Base-by-base conservation (phyloP, 2,329 filamentous ascomycete genomes). In the Cladosporium sp. region DNA sequence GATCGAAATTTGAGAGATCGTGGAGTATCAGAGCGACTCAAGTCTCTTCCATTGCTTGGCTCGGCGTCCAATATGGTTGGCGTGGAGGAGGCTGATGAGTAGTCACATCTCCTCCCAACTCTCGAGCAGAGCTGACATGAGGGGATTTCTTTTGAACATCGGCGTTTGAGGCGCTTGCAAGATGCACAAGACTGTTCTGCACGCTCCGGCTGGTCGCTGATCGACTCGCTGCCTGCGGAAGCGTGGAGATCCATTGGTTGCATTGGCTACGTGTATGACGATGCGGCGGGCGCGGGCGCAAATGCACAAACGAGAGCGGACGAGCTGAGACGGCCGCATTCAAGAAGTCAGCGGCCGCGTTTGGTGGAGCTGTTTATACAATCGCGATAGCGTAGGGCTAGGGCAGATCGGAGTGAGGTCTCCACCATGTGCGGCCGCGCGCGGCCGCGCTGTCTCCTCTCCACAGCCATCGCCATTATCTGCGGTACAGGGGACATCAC, bases 101-200 rank as follows among this genome's bases (percentile, higher is more conserved):
- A 63, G 19, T 60, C 60, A 55, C 62, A 64, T 38, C 20, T 20
- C 28, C 62, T 43, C 5, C 62, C 60, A 3, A 63, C 61, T 22
- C 61, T 20, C 8, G 55, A 50, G 39, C 62, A 63, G 8, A 64
- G 55, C 2, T 57, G 60, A 55, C 61, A 64, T 9, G 56, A 34
- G 3, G 62, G 62, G 3, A 61, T 30, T 15, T 59, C 52, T 22
- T 64, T 64, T n/a, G 50, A 58, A 59, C 62, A 64, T 60, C 62
- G 62, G 15, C 62, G 59, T 42, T 64, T 63, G 6, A 64, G 61
- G n/a, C 55, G 42, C 28, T 61, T 61, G 56, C 62, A 64, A 6
- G 59, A 45, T 17, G 59, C 56, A 30, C 62, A 64, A 11, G 62
- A 60, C n/a, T 52, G 55, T 6, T 43, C 39, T 22, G 59, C 55